Evolutionary conservation across 352 stramenopile genomes (phyloP).

Genomic region (Phytophthora macrochlamydospora): DNA sequence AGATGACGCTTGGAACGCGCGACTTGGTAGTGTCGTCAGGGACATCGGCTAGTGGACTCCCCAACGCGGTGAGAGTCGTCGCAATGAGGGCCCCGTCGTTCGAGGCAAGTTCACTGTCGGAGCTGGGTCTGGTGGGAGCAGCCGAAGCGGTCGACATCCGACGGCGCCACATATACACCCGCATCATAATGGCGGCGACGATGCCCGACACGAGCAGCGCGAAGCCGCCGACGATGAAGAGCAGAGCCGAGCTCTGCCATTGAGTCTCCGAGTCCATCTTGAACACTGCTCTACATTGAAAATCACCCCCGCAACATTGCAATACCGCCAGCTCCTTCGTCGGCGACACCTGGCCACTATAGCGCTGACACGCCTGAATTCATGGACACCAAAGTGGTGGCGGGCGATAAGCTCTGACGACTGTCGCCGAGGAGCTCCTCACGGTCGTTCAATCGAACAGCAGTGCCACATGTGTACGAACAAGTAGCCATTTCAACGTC

Average conservation of each 20-base stretch:
- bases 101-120: constrained; percentile 7
- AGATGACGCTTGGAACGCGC: constrained; percentile 7
- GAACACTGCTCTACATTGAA: constrained; percentile 9
- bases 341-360: too few species aligned
- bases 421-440: too few species aligned
- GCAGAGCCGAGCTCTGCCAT: constrained; percentile 28
- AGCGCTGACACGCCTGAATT: too few species aligned
- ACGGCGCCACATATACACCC: constrained; percentile 22
- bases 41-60: constrained; percentile 17
- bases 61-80: constrained; percentile 27
- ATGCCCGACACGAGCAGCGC: constrained; percentile 17
- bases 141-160: constrained; percentile 18
- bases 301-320: too few species aligned
- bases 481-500: too few species aligned
- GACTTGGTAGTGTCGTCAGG: constrained; percentile 20
- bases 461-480: too few species aligned
- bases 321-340: too few species aligned
- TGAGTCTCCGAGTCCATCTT: constrained; percentile 28
- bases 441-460: too few species aligned
- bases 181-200: constrained; percentile 24
- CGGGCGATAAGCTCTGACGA: too few species aligned
- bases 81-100: constrained; percentile 22
- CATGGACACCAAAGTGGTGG: too few species aligned
- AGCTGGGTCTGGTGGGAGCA: constrained; percentile 13
- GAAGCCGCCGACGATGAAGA: constrained; percentile 26